phyloP scores from a whole-genome alignment of 1,139 yeast genomes.

The Magnusiomyces ingens region DNA sequence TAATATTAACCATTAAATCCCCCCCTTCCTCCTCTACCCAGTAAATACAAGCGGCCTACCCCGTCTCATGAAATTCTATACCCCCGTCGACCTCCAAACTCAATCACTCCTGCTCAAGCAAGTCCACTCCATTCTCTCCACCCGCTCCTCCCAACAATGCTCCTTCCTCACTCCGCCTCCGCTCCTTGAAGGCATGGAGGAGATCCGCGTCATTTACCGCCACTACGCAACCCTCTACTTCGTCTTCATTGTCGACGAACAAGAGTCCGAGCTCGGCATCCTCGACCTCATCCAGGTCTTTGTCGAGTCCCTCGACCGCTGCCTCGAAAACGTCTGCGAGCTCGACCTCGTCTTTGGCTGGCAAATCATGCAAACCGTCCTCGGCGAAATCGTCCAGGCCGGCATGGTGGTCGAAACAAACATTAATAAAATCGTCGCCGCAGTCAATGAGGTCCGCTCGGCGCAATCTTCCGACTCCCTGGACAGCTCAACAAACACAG shows the following conservation, averaged over 20 bases:
- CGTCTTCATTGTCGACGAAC: constrained; percentile 92
- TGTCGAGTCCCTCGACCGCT: constrained; percentile 88
- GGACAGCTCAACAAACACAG: constrained; percentile 10
- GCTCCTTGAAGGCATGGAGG: constrained; percentile 42
- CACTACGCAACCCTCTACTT: constrained; percentile 93
- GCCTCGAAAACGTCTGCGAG: constrained; percentile 93
- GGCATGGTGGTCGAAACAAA: constrained; percentile 99
- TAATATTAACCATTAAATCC: neutral
- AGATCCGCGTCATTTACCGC: constrained; percentile 83
- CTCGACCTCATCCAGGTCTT: constrained; percentile 92
- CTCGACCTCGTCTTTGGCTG: constrained; percentile 93
- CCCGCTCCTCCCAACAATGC: constrained; percentile 65
- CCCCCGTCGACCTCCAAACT: constrained; percentile 76
- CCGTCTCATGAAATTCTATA: constrained; percentile 82
- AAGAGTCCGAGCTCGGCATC: constrained; percentile 90
- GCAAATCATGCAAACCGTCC: constrained; percentile 89
- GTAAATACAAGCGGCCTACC: constrained; percentile 94
- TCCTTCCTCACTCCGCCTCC: constrained; percentile 79
- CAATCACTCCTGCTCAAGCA: constrained; percentile 70
- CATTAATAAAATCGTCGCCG: constrained; percentile 73
- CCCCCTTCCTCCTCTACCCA: constrained; percentile 21
- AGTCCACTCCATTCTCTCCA: constrained; percentile 62
- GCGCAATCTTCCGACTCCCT: constrained; percentile 22
- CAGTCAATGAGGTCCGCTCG: constrained; percentile 38
- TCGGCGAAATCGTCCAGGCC: constrained; percentile 85